These are phyloP conservation scores for Leucocoprinus leucothites DNA, from an alignment of 768 basidiomycete genomes.

Conservation along the genomic window DNA sequence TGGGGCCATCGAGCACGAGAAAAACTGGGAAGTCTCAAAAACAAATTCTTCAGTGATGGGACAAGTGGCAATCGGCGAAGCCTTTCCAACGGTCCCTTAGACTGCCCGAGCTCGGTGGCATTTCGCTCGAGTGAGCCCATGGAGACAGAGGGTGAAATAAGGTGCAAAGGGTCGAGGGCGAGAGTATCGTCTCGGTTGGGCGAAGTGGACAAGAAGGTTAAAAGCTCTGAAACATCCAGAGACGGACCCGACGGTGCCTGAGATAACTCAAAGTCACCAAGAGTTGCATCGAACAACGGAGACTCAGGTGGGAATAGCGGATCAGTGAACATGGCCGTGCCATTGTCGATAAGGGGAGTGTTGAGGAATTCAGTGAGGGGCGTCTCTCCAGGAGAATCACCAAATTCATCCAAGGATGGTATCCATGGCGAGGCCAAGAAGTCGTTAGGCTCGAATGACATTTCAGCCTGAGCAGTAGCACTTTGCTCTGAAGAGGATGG, in stretches of 20 bases:
- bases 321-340: conserved; percentile 23
- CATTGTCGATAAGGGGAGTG: conserved; percentile 30
- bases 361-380: conserved; percentile 34
- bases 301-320: conserved; percentile 18
- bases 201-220: conserved; percentile 44
- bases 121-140: conserved; percentile 31
- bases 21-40: too few relatives aligned
- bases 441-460: conserved; percentile 22
- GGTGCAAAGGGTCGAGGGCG: conserved; percentile 36
- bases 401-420: conserved; percentile 23
- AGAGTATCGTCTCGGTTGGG: conserved; percentile 32
- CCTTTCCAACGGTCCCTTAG: too few relatives aligned
- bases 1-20: too few relatives aligned
- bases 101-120: conserved; percentile 51
- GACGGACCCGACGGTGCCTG: conserved; percentile 15
- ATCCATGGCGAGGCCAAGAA: conserved; percentile 29
- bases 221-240: conserved; percentile 25
- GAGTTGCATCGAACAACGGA: conserved; percentile 20
- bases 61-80: too few relatives aligned
- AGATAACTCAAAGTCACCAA: conserved; percentile 10
- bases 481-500: conserved; percentile 6
- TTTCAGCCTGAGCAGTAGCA: conserved; percentile 20
- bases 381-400: conserved; percentile 31
- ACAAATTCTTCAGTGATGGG: too few relatives aligned
- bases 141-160: conserved; percentile 28